A percentile compares a stretch with the other conserved stretches of the same genome.
These are phyloP conservation scores for Nymphaea thermarum DNA, from an alignment of 164 flowering plant genomes.

Conservation along the genomic window DNA sequence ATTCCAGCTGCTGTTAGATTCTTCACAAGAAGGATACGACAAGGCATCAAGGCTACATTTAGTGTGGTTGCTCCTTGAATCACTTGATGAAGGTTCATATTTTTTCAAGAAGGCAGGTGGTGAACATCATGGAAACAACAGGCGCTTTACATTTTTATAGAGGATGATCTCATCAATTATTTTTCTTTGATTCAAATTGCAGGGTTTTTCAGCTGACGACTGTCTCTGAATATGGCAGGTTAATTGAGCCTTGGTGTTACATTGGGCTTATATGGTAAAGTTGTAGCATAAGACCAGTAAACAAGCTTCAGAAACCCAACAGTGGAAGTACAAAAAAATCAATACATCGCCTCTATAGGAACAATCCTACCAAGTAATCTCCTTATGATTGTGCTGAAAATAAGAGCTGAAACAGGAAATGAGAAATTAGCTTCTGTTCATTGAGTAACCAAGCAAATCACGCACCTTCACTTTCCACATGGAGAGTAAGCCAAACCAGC, in stretches of 20 bases:
- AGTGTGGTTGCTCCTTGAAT: constrained; percentile 21
- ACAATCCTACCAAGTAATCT: no score
- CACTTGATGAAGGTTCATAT: constrained; percentile 17
- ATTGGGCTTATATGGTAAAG: constrained; percentile 70
- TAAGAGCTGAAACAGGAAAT: no score
- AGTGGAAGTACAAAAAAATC: no score
- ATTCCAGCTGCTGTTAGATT: constrained; percentile 60
- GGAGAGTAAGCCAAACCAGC: no score
- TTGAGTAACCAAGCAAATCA: no score
- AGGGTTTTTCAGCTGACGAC: constrained; percentile 59
- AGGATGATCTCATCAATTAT: constrained; percentile 10
- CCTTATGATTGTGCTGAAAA: no score
- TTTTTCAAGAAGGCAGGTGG: constrained; percentile 14
- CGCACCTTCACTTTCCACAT: no score
- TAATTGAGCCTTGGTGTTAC: constrained; percentile 84
- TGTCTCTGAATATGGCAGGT: constrained; percentile 91
- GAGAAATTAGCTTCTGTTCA: no score
- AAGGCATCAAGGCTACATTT: constrained; percentile 27
- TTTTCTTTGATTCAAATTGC: constrained; percentile 21
- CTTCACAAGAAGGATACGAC: constrained; percentile 22
- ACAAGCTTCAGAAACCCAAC: not conserved
- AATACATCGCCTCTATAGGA: no score
- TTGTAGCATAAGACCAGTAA: constrained; percentile 42
- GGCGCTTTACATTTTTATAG: constrained; percentile 8
- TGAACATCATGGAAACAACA: constrained; percentile 3